Percentiles rank a stretch among this genome's conserved stretches.
Conservation (phyloP, 1,284 basidiomycete genomes). For the Veloboletus limbatus region DNA sequence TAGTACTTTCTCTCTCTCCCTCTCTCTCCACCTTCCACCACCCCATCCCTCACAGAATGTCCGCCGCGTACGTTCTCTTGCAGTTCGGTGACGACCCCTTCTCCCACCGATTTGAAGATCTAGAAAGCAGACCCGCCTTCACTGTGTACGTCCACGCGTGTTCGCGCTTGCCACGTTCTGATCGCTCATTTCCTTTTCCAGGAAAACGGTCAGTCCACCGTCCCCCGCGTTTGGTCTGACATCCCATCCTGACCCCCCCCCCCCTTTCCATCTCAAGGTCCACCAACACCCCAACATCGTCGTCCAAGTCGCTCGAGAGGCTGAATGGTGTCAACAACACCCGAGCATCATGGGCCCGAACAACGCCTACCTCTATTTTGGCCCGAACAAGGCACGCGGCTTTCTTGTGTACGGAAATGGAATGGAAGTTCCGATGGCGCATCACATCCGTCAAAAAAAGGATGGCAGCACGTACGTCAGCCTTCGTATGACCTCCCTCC, state of each 20-base stretch:
- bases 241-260: not conserved
- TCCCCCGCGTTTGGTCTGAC: not conserved
- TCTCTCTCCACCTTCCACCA: too few relatives aligned
- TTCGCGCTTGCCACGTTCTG: not conserved
- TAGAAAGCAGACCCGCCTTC: slow-evolving; percentile 60
- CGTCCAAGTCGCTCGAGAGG: slow-evolving; percentile 59
- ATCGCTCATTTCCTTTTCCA: slow-evolving; percentile 9
- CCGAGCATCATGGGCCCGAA: slow-evolving; percentile 67
- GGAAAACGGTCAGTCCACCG: slow-evolving; percentile 14
- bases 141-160: slow-evolving; percentile 55
- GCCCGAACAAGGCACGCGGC: slow-evolving; percentile 56
- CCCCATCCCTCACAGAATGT: slow-evolving; percentile 33
- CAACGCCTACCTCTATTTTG: slow-evolving; percentile 70
- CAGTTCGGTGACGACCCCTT: slow-evolving; percentile 65
- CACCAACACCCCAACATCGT: slow-evolving; percentile 56
- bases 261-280: slow-evolving; percentile 40
- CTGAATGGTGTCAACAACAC: slow-evolving; percentile 61
- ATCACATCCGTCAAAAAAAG: slow-evolving; percentile 53
- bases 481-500: not conserved
- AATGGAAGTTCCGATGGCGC: slow-evolving; percentile 51
- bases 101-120: slow-evolving; percentile 57
- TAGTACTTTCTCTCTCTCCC: slow-evolving; percentile 12
- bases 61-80: slow-evolving; percentile 47
- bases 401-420: slow-evolving; percentile 68
- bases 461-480: slow-evolving; percentile 59